Percentiles rank a stretch among this genome's conserved stretches.
These are phyloP conservation scores for Hypholoma sublateritium DNA, from an alignment of 768 basidiomycete genomes.

Conservation along the genomic window DNA sequence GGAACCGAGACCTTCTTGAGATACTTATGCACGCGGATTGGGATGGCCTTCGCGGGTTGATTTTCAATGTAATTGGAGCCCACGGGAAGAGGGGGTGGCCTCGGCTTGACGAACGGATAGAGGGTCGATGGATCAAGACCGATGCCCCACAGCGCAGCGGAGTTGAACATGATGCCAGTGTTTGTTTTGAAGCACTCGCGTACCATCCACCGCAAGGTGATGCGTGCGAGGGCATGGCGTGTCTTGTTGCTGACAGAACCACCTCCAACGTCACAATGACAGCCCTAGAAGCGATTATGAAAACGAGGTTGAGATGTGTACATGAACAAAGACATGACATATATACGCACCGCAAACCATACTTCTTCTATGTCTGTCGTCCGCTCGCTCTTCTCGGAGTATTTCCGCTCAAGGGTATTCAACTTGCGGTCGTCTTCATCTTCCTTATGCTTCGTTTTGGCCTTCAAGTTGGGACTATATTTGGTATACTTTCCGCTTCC, in stretches of 20 bases:
- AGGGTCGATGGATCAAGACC: slow-evolving; percentile 52
- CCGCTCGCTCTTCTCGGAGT: slow-evolving; percentile 21
- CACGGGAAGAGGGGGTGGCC: slow-evolving; percentile 34
- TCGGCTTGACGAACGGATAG: slow-evolving; percentile 37
- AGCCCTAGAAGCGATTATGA: slow-evolving; percentile 29
- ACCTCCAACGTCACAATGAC: slow-evolving; percentile 58
- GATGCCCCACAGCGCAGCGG: slow-evolving; percentile 41
- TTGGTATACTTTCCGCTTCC: neutral
- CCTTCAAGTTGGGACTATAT: neutral
- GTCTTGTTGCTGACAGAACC: slow-evolving; percentile 50
- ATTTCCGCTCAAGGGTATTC: slow-evolving; percentile 31
- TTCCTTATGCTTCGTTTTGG: slow-evolving; percentile 12
- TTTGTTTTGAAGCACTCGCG: slow-evolving; percentile 64
- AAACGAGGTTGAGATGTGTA: neutral
- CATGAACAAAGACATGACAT: neutral
- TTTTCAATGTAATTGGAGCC: slow-evolving; percentile 22
- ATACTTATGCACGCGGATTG: slow-evolving; percentile 18
- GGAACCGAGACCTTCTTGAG: slow-evolving; percentile 19
- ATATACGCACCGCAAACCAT: slow-evolving; percentile 54
- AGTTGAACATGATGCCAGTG: slow-evolving; percentile 61
- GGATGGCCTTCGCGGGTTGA: slow-evolving; percentile 24
- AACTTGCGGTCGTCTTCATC: slow-evolving; percentile 24
- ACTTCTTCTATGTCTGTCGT: slow-evolving; percentile 57
- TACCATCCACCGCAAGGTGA: slow-evolving; percentile 70
- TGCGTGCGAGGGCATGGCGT: slow-evolving; percentile 48